Base-by-base conservation (phyloP, 1,284 basidiomycete genomes). In the Marasmius fiardii region DNA sequence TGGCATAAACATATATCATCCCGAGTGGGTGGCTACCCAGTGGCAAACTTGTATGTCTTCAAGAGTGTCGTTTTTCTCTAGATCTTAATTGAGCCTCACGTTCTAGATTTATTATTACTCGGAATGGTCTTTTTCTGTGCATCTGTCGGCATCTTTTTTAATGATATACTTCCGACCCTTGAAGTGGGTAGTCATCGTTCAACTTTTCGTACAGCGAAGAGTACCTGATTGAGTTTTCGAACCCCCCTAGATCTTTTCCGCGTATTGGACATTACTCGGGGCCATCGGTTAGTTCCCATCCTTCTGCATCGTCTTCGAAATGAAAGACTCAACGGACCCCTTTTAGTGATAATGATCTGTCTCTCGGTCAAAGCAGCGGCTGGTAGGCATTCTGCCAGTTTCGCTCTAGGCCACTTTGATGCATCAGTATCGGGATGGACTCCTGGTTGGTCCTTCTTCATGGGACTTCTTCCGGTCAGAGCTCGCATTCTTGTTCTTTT, bases 381-480 rank as follows among this genome's bases (percentile, higher is more conserved):
- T 14, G 81, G 81, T 0, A 71, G 80, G 26, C 75, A 70, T 53
- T 68, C 80, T 2, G 75, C 72, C 1, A 67, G 71, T 0, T 83
- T 74, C 61, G 81, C 76, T 0, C 64, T 83, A 0, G 74, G 73
- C 18, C 71, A 74, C 48, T 83, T 81, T 49, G 74, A 82, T 59
- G 65, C 76, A 2, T 74, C 79, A 39, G 66, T 70, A 34, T 80
- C 81, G 6, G 82, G 81, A 7, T 83, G 81, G 81, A 73, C 71
- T 8, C 73, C 80, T 31, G 81, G 80, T 26, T 83, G 80, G 80
- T 72, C 80, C 0, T 83, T 82, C 60, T 82, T 83, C 62, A 77
- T 82, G 45, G 81, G 81, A 31, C 60, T 81, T 24, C 68, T 82
- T 34, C 79, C 79, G 34, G 80, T 82, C 66, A 60, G 76, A 58